phyloP scores from a whole-genome alignment of 768 basidiomycete species.

The Termitomyces sp. region DNA sequence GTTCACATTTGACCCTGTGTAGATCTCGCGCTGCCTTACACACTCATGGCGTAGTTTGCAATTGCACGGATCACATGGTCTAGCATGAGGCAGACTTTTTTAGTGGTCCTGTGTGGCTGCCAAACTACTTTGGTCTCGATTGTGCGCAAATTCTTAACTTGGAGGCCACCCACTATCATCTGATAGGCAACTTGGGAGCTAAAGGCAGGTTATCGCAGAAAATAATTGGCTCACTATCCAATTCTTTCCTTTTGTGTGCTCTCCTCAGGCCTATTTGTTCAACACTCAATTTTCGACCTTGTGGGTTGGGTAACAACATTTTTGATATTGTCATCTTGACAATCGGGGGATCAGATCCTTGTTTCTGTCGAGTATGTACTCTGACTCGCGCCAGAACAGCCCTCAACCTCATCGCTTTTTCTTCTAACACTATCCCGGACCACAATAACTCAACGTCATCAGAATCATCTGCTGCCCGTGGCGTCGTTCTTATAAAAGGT shows the following conservation, averaged over 20 bases:
- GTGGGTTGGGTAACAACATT: constrained; percentile 7
- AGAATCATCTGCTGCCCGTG: neutral
- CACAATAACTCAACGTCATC: constrained; percentile 1
- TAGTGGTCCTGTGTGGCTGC: neutral
- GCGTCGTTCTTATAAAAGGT: constrained; percentile 4
- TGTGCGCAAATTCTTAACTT: neutral
- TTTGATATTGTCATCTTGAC: neutral
- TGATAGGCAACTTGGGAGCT: neutral
- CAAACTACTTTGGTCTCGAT: neutral
- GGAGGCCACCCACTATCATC: neutral
- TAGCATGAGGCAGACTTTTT: too few species aligned
- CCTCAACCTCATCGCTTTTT: constrained; percentile 4
- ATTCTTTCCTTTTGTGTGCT: constrained; percentile 5
- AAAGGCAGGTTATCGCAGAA: neutral
- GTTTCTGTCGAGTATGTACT: neutral
- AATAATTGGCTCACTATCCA: neutral
- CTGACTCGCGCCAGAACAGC: neutral
- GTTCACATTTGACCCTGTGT: too few species aligned
- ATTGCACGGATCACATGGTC: too few species aligned
- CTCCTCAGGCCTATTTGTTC: constrained; percentile 2
- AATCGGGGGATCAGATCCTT: neutral
- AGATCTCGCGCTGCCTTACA: too few species aligned
- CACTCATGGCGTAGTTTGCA: too few species aligned
- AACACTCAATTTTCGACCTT: constrained; percentile 3
- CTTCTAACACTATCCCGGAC: neutral